These are phyloP conservation scores for Tuber aestivum DNA, from an alignment of 495 filamentous ascomycete species.

Conservation along the genomic window DNA sequence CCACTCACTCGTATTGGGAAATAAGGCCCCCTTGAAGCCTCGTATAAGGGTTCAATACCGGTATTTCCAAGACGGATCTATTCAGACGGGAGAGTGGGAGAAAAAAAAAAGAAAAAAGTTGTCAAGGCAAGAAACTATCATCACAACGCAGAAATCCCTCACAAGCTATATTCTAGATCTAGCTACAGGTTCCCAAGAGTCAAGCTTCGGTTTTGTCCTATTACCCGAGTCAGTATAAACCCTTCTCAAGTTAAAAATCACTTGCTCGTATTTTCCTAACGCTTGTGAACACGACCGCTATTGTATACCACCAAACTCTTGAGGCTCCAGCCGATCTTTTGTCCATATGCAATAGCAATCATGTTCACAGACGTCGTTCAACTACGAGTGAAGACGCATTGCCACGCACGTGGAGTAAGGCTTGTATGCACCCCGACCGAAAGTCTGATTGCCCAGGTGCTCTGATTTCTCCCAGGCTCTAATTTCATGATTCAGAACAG, in stretches of 20 bases:
- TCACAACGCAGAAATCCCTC: neutral
- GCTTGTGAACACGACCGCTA: too few relatives aligned
- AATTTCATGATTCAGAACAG: conserved; percentile 57
- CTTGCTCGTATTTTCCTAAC: neutral
- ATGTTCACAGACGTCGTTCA: too few relatives aligned
- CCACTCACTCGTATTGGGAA: too few relatives aligned
- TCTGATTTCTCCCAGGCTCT: conserved; percentile 69
- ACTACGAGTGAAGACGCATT: neutral
- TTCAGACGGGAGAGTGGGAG: neutral
- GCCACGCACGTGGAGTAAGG: conserved; percentile 82
- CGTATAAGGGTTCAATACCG: neutral
- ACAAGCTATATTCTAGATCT: conserved; percentile 42
- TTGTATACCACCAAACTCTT: too few relatives aligned
- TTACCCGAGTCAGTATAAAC: conserved; percentile 15
- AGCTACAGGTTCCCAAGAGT: conserved; percentile 47
- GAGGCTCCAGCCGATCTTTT: too few relatives aligned
- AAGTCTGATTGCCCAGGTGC: conserved; percentile 69
- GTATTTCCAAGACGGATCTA: neutral
- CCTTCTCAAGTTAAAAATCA: conserved; percentile 34
- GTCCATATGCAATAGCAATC: too few relatives aligned
- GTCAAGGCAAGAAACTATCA: neutral
- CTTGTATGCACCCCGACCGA: conserved; percentile 72
- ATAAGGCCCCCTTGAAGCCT: neutral
- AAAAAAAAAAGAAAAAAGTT: neutral
- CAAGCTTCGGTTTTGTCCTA: conserved; percentile 48